Percentiles rank a stretch among this genome's conserved stretches.
Conservation (phyloP, 2,329 filamentous ascomycete species). For the Fusarium dlaminii region DNA sequence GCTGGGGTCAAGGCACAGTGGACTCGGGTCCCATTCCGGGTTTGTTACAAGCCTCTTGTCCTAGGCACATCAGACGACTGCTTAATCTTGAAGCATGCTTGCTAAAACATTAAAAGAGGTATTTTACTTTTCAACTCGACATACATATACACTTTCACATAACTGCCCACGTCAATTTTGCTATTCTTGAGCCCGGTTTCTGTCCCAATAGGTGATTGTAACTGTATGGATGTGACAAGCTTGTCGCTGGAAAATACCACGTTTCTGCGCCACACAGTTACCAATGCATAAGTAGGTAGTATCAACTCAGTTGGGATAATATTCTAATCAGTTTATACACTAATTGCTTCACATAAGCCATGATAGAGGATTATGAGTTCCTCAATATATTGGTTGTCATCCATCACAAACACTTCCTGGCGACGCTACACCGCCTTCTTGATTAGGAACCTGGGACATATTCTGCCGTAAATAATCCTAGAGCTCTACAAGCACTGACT, state of each 20-base stretch:
- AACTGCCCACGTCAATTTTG: neutral
- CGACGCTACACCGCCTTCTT: constrained; percentile 19
- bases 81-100: neutral
- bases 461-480: constrained; percentile 30
- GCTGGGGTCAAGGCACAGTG: neutral
- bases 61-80: neutral
- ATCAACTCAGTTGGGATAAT: neutral
- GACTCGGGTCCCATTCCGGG: neutral
- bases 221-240: neutral
- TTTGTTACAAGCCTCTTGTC: neutral
- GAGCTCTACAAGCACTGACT: constrained; percentile 18
- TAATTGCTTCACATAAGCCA: neutral
- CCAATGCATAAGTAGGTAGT: neutral
- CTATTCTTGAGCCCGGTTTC: neutral
- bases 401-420: neutral
- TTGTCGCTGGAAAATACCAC: neutral
- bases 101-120: neutral
- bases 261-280: neutral
- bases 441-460: neutral
- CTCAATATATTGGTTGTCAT: neutral
- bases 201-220: neutral
- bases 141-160: neutral
- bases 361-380: neutral
- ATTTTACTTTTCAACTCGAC: neutral
- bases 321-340: neutral